Evolutionary conservation across 345 rosid species (phyloP).

Genomic region (Arabidopsis arenosa): DNA sequence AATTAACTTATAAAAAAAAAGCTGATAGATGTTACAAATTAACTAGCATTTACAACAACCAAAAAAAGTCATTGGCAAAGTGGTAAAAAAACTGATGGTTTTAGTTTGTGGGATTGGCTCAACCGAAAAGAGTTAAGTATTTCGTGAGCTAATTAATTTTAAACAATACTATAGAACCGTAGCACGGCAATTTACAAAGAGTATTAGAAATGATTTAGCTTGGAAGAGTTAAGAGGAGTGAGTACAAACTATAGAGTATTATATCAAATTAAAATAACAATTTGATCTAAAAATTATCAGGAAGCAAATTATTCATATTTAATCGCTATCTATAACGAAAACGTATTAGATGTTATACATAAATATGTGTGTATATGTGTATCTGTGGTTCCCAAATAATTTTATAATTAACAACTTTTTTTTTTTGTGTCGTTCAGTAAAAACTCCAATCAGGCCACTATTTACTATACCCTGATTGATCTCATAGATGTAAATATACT

Average conservation of each 20-base stretch:
- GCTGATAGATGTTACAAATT: too few species aligned
- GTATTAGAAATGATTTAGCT: neutral
- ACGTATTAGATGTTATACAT: neutral
- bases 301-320: neutral
- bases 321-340: neutral
- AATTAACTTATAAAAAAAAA: too few species aligned
- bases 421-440: neutral
- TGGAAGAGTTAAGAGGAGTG: neutral
- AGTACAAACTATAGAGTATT: too few species aligned
- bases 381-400: too few species aligned
- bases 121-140: neutral
- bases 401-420: neutral
- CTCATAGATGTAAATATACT: neutral
- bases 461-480: neutral
- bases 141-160: neutral
- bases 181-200: constrained; percentile 1
- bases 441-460: neutral
- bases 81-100: neutral
- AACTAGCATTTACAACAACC: too few species aligned
- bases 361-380: neutral
- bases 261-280: neutral
- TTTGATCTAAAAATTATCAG: neutral
- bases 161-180: neutral
- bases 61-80: neutral
- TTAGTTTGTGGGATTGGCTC: neutral